Conservation (phyloP, 352 stramenopile genomes). For the Phytophthora palmivora region DNA sequence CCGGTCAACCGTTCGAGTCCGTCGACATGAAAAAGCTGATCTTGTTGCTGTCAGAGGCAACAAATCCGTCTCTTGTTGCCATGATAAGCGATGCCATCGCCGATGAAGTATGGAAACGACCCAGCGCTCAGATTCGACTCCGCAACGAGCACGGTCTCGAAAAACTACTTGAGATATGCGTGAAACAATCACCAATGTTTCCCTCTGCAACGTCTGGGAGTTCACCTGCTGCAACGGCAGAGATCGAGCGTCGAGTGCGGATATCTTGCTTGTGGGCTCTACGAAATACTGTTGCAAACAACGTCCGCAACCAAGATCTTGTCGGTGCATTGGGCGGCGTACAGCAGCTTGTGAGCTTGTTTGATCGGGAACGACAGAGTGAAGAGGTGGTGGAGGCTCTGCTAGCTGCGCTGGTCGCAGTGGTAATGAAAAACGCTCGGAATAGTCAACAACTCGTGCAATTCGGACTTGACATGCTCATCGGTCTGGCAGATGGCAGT, state of each 20-base stretch:
- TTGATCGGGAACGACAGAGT: conserved; percentile 45
- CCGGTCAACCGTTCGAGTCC: conserved; percentile 39
- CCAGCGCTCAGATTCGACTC: conserved; percentile 62
- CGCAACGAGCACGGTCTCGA: conserved; percentile 76
- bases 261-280: conserved; percentile 76
- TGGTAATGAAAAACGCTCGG: conserved; percentile 59
- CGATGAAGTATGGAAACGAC: conserved; percentile 75
- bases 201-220: conserved; percentile 23
- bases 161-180: conserved; percentile 58
- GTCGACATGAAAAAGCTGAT: conserved; percentile 78
- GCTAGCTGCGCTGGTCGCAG: conserved; percentile 58
- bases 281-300: conserved; percentile 63
- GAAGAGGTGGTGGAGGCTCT: conserved; percentile 72
- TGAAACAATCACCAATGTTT: conserved; percentile 53
- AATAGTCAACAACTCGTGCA: conserved; percentile 79
- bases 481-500: conserved; percentile 50
- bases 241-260: conserved; percentile 43
- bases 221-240: conserved; percentile 16
- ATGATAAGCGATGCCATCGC: conserved; percentile 83
- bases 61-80: conserved; percentile 62
- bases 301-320: conserved; percentile 68
- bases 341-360: conserved; percentile 52
- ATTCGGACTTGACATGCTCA: conserved; percentile 65
- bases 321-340: conserved; percentile 63
- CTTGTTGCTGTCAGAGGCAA: conserved; percentile 57